These are phyloP conservation scores for Lactarius deliciosus DNA, from an alignment of 768 basidiomycete genomes.

Conservation along the genomic window DNA sequence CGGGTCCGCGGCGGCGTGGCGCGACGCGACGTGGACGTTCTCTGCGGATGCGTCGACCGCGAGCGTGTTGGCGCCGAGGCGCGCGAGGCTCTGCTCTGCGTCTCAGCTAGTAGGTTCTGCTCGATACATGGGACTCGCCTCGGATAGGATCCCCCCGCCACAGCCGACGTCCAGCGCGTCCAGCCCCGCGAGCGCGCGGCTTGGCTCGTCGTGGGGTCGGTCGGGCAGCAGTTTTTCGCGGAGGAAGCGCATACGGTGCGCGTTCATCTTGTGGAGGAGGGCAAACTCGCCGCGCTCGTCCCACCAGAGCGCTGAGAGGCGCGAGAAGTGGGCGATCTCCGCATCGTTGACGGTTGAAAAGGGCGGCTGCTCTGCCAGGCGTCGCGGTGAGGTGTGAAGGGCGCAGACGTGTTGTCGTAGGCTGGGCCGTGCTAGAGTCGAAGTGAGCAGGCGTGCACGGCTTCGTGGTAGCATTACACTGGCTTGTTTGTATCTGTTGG, in stretches of 20 bases:
- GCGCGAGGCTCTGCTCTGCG: slow-evolving; percentile 59
- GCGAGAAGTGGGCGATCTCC: slow-evolving; percentile 89
- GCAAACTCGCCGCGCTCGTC: slow-evolving; percentile 89
- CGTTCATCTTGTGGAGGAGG: slow-evolving; percentile 93
- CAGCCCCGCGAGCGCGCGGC: slow-evolving; percentile 54
- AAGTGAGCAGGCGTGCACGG: not conserved
- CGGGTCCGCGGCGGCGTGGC: slow-evolving; percentile 81
- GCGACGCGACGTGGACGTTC: slow-evolving; percentile 81
- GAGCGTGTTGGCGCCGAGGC: slow-evolving; percentile 82
- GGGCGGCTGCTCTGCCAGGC: not conserved
- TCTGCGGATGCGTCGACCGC: slow-evolving; percentile 91
- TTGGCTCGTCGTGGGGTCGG: slow-evolving; percentile 25
- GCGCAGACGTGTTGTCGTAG: not conserved
- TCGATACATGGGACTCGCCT: slow-evolving; percentile 49
- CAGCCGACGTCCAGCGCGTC: slow-evolving; percentile 91
- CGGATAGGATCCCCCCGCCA: slow-evolving; percentile 90
- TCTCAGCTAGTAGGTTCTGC: too few relatives aligned
- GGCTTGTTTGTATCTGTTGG: too few relatives aligned
- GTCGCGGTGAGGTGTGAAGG: not conserved
- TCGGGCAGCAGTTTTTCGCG: slow-evolving; percentile 72
- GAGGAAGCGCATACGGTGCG: slow-evolving; percentile 79
- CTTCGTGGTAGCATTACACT: not conserved
- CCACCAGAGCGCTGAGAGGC: slow-evolving; percentile 93
- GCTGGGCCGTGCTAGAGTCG: not conserved
- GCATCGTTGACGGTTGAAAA: slow-evolving; percentile 61